Base-by-base conservation (phyloP, 78 protist species). In the Dictyostelium purpureum region DNA sequence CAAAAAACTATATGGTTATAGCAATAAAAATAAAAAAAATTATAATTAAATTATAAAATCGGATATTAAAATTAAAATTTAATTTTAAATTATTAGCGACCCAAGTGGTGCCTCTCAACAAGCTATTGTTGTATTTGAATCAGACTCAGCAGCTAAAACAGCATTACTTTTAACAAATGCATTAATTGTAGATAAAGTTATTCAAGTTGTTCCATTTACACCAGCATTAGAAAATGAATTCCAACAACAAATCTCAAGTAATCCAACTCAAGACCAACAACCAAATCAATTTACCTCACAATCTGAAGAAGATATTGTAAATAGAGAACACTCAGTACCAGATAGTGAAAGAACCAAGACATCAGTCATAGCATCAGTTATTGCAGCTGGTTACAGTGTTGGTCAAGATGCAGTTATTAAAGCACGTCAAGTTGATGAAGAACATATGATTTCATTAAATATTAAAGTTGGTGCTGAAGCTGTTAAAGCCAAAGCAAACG, bases 81-180 rank as follows among this genome's bases (percentile, higher is more conserved):
- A n/a, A n/a, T n/a, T n/a, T n/a, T n/a, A n/a, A n/a, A n/a, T n/a
- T n/a, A n/a, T 37, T 67, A 74, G 85, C 12, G 79, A 75, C 16
- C 12, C 54, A 42, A 54, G 42, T 9, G 59, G 67, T 11, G 6
- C 57, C 14, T 78, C 76, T 12, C 82, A 90, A 77, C 82, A 90
- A 49, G 93, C 94, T 24, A 26, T 87, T n/a, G 93, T 94, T 26
- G 78, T 73, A 21, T 94, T 94, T 78, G 94, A 87, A 51, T 33
- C 93, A 38, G 94, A 85, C 0, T 83, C 89, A 19, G 94, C 94
- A 9, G 94, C 96, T 16, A 94, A 88, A 35, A 94, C 96, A 24
- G 96, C 96, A 0, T 51, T 94, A 33, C 43, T 94, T 10, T 77
- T 94, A 56, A 94, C 94, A 24, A 94, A 94, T 77, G 96, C 96